A percentile compares a stretch with the other conserved stretches of the same genome.
Conservation (phyloP, 441 rosid species). For the Dalechampia spathulata region DNA sequence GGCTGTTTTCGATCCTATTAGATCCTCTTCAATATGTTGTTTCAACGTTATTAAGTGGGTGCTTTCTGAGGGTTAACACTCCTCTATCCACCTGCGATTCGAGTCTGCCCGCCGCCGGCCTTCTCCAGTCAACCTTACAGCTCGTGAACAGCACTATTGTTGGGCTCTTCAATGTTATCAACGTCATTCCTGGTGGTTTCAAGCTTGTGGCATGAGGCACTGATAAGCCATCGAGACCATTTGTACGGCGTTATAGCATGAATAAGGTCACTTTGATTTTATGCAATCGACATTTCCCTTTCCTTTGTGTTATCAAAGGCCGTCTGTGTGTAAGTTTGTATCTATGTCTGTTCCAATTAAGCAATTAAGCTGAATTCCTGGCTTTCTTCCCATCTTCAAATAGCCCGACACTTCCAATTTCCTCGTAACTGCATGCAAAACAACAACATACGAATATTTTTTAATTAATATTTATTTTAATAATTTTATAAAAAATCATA, state of each 20-base stretch:
- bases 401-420: no score
- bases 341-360: no score
- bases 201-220: constrained; percentile 1
- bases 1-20: constrained; percentile 30
- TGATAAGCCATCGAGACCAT: neutral
- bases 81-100: constrained; percentile 38
- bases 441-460: no score
- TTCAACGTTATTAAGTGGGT: constrained; percentile 27
- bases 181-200: constrained; percentile 30
- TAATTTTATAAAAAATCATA: no score
- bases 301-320: no score
- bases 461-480: no score
- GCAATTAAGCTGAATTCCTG: no score
- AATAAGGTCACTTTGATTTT: constrained; percentile 10
- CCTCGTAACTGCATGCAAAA: no score
- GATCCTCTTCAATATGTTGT: constrained; percentile 26
- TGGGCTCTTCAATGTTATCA: constrained; percentile 27
- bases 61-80: constrained; percentile 29
- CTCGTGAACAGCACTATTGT: constrained; percentile 21
- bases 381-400: no score
- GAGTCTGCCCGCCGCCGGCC: constrained; percentile 18
- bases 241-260: neutral
- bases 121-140: constrained; percentile 28
- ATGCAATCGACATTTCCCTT: no score
- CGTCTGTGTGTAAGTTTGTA: no score